phyloP scores from a whole-genome alignment of 2,329 filamentous ascomycete genomes.

The Diaporthe caulivora region DNA sequence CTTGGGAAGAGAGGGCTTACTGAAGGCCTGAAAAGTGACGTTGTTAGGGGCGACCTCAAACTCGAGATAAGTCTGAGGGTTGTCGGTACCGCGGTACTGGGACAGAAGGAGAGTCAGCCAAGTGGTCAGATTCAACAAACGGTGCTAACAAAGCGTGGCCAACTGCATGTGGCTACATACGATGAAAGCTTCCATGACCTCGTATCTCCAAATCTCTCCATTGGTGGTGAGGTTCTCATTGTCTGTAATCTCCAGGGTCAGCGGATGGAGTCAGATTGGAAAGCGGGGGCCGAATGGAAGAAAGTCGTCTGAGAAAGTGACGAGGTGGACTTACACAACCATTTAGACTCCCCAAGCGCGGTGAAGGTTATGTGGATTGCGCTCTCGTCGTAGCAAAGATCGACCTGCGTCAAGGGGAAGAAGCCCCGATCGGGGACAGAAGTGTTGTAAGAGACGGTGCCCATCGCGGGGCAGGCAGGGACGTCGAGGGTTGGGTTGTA shows the following conservation, averaged over 20 bases:
- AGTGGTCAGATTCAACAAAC: not conserved
- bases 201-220: slow-evolving; percentile 61
- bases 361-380: slow-evolving; percentile 57
- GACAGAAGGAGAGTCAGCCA: not conserved
- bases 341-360: slow-evolving; percentile 59
- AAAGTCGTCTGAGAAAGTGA: no score
- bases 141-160: not conserved
- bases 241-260: slow-evolving; percentile 5
- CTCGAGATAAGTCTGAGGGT: slow-evolving; percentile 63
- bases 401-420: slow-evolving; percentile 60
- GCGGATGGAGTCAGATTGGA: not conserved
- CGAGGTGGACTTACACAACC: slow-evolving; percentile 58
- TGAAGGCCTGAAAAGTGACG: slow-evolving; percentile 63
- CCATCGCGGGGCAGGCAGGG: slow-evolving; percentile 53
- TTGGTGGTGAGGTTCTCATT: slow-evolving; percentile 52
- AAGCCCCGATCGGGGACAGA: slow-evolving; percentile 55
- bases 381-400: slow-evolving; percentile 59
- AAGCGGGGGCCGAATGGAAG: not conserved
- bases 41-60: slow-evolving; percentile 65
- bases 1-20: not conserved
- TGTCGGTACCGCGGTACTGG: slow-evolving; percentile 54
- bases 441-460: slow-evolving; percentile 54
- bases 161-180: slow-evolving; percentile 9
- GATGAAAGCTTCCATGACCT: slow-evolving; percentile 65
- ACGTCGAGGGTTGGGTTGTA: slow-evolving; percentile 47